Conservation (phyloP, 2,329 filamentous ascomycete genomes). For the Hypoxylon sp. region DNA sequence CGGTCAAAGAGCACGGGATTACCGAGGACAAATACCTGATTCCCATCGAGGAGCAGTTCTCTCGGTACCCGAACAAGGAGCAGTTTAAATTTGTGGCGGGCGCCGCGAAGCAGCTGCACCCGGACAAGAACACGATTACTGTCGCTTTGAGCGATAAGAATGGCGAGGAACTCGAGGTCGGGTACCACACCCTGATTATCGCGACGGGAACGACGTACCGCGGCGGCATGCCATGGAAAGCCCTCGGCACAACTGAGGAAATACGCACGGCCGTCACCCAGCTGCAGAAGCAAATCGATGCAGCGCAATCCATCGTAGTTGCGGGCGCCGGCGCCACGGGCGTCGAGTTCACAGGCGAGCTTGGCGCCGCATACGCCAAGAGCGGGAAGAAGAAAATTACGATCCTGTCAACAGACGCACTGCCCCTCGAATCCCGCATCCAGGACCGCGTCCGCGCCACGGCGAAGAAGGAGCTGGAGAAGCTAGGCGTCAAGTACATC, state of each 20-base stretch:
- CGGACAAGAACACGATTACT: constrained; percentile 59
- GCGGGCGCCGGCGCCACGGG: constrained; percentile 67
- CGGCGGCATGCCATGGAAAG: constrained; percentile 66
- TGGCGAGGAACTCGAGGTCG: constrained; percentile 53
- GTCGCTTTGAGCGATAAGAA: constrained; percentile 58
- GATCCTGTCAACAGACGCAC: constrained; percentile 57
- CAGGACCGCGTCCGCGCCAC: constrained; percentile 58
- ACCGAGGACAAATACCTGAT: constrained; percentile 60
- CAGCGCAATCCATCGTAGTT: constrained; percentile 65
- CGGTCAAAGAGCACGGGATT: constrained; percentile 56
- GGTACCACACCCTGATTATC: constrained; percentile 68
- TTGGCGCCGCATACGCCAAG: constrained; percentile 62
- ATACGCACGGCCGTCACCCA: constrained; percentile 59
- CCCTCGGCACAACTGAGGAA: constrained; percentile 49
- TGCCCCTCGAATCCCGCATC: constrained; percentile 57
- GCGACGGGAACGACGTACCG: constrained; percentile 66
- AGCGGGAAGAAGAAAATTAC: constrained; percentile 63
- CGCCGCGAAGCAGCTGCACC: constrained; percentile 61
- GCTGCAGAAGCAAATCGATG: constrained; percentile 57
- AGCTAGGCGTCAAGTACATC: constrained; percentile 61
- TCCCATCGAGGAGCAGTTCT: constrained; percentile 61
- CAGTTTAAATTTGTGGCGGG: constrained; percentile 69
- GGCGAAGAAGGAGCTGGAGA: constrained; percentile 58
- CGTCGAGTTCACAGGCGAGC: constrained; percentile 66
- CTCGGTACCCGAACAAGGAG: constrained; percentile 59